Base-by-base conservation (phyloP, 176 grass and related monocot genomes). In the Leersia perrieri region DNA sequence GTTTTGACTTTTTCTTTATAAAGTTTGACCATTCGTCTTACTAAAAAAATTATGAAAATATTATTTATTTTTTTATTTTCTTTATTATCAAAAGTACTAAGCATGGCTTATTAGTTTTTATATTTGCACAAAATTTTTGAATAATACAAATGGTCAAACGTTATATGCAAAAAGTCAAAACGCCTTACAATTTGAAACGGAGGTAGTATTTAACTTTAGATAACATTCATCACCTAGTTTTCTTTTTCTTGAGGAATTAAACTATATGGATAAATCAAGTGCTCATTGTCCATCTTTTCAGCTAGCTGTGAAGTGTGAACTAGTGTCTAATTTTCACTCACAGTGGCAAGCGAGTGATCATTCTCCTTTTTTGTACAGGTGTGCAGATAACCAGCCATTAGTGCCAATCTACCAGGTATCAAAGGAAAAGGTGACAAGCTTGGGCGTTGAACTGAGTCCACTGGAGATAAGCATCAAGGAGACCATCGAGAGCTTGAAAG, bases 401-500 rank as follows among this genome's bases (percentile, higher is more conserved):
- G 42, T 63, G 0, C 73, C 89, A 68, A 79, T 70, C 2, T 94
- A 90, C 64, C 73, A 89, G 57, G 89, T 90, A 28, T 94, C 89
- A 3, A 89, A 49, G 89, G 87, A 95, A 40, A 90, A 82, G 67
- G 81, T 84, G 75, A 90, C 13, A 77, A 83, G 67, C 45, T 74
- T 95, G 76, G 93, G 90, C 2, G 22, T 88, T 0, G 70, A 92
- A 22, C 80, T 88, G 28, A 81, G 66, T 69, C 82, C 93, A 1
- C 7, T 95, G 1, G 70, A 88, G 42, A 78, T 26, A 0, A 83
- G 32, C 39, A 63, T 95, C 40, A 86, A 90, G 75, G 93, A 95
- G 70, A 95, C 93, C 9, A 77, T 92, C 3, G 82, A 90, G 11
- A 90, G 93, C 60, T 86, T 92, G 47, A 92, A 85, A 70, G 84